Percentiles rank a stretch among this genome's conserved stretches.
Evolutionary conservation across 139 green algal species (phyloP).

Genomic region (Eudorina sp.): DNA sequence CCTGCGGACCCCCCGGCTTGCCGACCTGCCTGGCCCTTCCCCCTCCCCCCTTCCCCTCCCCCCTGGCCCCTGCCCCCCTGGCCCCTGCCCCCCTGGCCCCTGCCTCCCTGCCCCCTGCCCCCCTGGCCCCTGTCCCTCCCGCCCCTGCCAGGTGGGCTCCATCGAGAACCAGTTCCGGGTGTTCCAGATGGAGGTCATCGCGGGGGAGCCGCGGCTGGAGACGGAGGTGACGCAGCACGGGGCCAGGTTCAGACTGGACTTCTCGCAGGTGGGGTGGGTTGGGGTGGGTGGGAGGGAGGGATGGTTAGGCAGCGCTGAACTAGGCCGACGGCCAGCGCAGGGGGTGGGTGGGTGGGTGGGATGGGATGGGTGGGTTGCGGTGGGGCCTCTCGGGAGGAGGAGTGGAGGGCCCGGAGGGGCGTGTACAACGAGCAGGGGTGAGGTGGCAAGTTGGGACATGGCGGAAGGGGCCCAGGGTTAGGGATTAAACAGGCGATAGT

Average conservation of each 20-base stretch:
- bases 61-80: not conserved
- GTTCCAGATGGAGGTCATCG: conserved; percentile 95
- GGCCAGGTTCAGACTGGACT: conserved; percentile 91
- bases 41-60: not conserved
- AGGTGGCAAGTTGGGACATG: too few species aligned
- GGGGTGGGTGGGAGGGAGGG: not conserved
- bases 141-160: conserved; percentile 68
- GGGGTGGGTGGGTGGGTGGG: too few species aligned
- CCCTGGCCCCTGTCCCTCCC: too few species aligned
- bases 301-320: not conserved
- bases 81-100: not conserved
- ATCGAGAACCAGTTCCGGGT: conserved; percentile 97
- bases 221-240: conserved; percentile 91
- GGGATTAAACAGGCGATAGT: too few species aligned
- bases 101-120: not conserved
- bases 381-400: too few species aligned
- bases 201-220: conserved; percentile 78
- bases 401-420: too few species aligned
- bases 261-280: conserved; percentile 70
- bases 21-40: not conserved
- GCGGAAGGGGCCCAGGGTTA: too few species aligned
- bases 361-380: too few species aligned
- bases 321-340: too few species aligned
- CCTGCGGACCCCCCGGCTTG: too few species aligned
- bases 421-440: too few species aligned